Base-by-base conservation (phyloP, 306 rosid genomes). In the Trifolium dubium region DNA sequence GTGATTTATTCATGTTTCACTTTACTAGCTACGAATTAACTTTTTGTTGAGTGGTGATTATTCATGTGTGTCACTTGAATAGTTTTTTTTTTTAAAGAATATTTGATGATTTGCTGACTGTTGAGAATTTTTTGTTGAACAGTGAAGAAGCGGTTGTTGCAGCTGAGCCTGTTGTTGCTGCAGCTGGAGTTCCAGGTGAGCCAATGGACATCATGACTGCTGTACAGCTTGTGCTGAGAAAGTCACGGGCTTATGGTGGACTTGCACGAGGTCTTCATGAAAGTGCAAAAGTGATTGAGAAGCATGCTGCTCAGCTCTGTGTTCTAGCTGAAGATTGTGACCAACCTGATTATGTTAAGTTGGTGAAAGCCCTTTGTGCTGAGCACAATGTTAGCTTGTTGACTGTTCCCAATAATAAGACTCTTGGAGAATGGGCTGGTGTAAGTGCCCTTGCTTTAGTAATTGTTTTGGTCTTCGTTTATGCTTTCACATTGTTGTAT, bases 401-500 rank as follows among this genome's bases (percentile, higher is more conserved):
- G 88, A 80, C 96, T 0, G 93, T 92, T 68, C 89, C 93, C n/a
- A 88, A 83, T 64, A 83, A 96, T 28, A 92, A 92, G 71, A 92
- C 96, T 15, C 92, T 92, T 18, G 98, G 98, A 40, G 93, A 92
- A 72, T 92, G 98, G 98, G 88, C 86, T 76, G 96, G 98, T 81
- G 98, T 92, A 85, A 90, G 93, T 81, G 28, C 19, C 74, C 10
- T 8, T 60, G 43, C 19, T 13, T 60, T 47, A 34, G 12, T 30
- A 31, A 13, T 60, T 30, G 11, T 59, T 13, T 6, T 30, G 18
- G 64, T 59, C 15, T 13, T 60, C 7, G 1, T 13, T 13, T 31
- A 13, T 30, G 40, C 65, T 31, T 59, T 59, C 1, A 0, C 30
- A 53, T 6, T 8, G 12, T 17, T 17, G 4, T 55, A 6, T 12